Evolutionary conservation across 2,329 filamentous ascomycete species (phyloP).

Genomic region (Elsinoe ampelina): DNA sequence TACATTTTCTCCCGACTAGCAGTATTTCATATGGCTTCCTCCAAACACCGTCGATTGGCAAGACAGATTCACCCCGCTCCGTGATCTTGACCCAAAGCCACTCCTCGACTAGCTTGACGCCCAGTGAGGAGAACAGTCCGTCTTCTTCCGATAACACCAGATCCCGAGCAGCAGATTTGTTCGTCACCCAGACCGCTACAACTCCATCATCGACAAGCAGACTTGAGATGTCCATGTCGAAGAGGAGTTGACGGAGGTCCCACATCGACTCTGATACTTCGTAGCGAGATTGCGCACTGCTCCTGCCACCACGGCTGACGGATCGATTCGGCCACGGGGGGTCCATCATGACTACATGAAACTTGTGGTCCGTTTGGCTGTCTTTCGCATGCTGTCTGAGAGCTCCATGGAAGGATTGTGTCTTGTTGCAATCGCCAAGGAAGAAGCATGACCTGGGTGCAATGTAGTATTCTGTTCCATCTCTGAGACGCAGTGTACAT

Average conservation of each 20-base stretch:
- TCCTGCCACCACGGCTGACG: constrained; percentile 41
- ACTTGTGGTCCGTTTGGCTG: constrained; percentile 39
- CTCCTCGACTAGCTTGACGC: constrained; percentile 55
- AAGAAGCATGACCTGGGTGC: constrained; percentile 44
- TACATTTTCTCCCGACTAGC: constrained; percentile 45
- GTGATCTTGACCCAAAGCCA: constrained; percentile 77
- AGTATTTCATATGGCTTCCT: constrained; percentile 70
- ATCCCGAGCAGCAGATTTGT: constrained; percentile 51
- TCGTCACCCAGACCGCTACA: constrained; percentile 70
- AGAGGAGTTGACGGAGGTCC: constrained; percentile 37
- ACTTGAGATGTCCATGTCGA: constrained; percentile 40
- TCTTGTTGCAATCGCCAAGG: constrained; percentile 35
- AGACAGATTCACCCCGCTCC: constrained; percentile 53
- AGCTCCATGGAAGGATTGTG: constrained; percentile 30
- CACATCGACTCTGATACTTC: constrained; percentile 17
- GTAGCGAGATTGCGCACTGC: constrained; percentile 12
- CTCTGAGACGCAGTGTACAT: not conserved
- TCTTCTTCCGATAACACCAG: constrained; percentile 42
- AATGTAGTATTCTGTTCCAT: constrained; percentile 30
- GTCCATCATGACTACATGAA: constrained; percentile 63
- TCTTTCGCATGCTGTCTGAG: constrained; percentile 29
- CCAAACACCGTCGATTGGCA: constrained; percentile 51
- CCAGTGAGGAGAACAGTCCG: constrained; percentile 59
- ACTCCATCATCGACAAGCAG: constrained; percentile 47
- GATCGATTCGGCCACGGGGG: constrained; percentile 78